Conservation (phyloP, 2,329 filamentous ascomycete genomes). For the Arachnopeziza araneosa region DNA sequence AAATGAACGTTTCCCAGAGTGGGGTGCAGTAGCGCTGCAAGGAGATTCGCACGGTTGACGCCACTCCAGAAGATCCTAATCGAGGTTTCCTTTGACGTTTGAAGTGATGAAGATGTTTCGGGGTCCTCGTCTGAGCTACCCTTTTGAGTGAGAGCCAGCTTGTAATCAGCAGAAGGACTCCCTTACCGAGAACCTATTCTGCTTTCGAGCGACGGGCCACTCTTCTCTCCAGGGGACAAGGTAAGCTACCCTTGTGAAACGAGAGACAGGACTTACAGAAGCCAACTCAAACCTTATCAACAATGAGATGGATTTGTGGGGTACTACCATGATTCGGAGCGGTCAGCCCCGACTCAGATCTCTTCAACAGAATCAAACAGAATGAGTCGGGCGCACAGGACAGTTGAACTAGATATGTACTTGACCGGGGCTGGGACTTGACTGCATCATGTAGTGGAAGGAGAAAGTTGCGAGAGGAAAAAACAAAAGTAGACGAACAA, state of each 20-base stretch:
- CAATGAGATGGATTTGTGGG: not conserved
- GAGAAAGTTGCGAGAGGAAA: not conserved
- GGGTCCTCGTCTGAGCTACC: not conserved
- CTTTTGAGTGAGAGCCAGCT: not conserved
- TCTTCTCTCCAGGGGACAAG: not conserved
- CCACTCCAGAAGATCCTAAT: not conserved
- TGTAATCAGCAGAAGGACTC: too few relatives aligned
- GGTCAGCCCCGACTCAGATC: not conserved
- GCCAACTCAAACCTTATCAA: not conserved
- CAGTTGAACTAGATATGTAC: not conserved
- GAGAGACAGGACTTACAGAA: not conserved
- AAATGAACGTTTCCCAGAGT: not conserved
- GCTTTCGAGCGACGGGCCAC: too few relatives aligned
- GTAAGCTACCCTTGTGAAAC: not conserved
- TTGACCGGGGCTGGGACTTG: not conserved
- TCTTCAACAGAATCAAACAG: not conserved
- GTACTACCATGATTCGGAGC: not conserved
- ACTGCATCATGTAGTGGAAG: not conserved
- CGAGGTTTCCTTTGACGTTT: not conserved
- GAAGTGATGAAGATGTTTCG: not conserved
- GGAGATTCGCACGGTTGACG: not conserved
- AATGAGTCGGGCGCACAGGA: not conserved
- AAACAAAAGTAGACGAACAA: not conserved
- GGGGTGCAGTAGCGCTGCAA: not conserved
- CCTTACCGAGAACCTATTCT: too few relatives aligned